Evolutionary conservation across 2,329 filamentous ascomycete genomes (phyloP).

Genomic region (Sphaerulina vaccinii): DNA sequence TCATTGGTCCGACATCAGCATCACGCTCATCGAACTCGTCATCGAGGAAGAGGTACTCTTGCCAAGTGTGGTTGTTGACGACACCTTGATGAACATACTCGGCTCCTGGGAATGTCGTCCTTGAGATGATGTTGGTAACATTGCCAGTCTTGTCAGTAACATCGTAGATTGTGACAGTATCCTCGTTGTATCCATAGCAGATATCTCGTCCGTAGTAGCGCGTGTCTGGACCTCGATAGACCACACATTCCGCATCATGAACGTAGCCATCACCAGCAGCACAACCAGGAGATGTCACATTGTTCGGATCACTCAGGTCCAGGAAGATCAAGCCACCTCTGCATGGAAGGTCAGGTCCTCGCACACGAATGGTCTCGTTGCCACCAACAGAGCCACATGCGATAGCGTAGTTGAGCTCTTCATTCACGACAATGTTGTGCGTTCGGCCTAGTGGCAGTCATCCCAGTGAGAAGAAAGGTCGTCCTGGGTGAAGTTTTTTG

Average conservation of each 20-base stretch:
- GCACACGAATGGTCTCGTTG: conserved; percentile 24
- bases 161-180: conserved; percentile 47
- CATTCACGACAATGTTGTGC: conserved; percentile 55
- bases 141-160: conserved; percentile 45
- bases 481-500: conserved; percentile 44
- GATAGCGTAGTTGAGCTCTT: conserved; percentile 49
- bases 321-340: conserved; percentile 55
- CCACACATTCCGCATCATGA: conserved; percentile 56
- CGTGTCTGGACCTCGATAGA: conserved; percentile 50
- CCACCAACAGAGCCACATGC: conserved; percentile 22
- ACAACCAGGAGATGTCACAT: conserved; percentile 52
- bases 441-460: conserved; percentile 28
- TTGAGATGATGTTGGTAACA: conserved; percentile 45
- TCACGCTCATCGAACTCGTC: conserved; percentile 53
- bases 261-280: conserved; percentile 53
- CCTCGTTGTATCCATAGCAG: conserved; percentile 54
- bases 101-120: conserved; percentile 49
- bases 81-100: conserved; percentile 56
- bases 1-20: conserved; percentile 17
- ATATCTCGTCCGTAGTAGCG: conserved; percentile 49
- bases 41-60: conserved; percentile 52
- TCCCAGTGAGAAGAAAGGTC: conserved; percentile 21
- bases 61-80: conserved; percentile 44
- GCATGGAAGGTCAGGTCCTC: conserved; percentile 37
- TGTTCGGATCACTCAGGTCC: conserved; percentile 52